Base-by-base conservation (phyloP, 371 early-diverging fungal species). In the Mucor mucedo region DNA sequence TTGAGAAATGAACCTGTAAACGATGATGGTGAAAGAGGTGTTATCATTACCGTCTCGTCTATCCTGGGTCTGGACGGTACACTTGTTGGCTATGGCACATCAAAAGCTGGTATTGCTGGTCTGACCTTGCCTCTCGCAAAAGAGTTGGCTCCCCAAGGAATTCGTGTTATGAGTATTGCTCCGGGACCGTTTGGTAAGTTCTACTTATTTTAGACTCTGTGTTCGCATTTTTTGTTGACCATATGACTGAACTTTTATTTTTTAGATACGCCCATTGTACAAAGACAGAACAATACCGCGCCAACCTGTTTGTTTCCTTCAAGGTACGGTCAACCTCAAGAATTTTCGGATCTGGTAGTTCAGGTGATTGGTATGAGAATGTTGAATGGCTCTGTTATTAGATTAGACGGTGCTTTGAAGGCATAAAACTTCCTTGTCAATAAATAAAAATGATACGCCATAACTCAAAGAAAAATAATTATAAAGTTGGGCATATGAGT, bases 121-220 rank as follows among this genome's bases (percentile, higher is more conserved):
- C 63, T 88, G 65, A 86, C 87, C 4, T 56, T 88, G 21, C 88
- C 88, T 6, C 71, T 88, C 68, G 87, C 88, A 27, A 75, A 76
- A 39, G 87, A 88, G 38, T 52, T 88, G 41, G 67, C 86, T 29
- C 57, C 68, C 5, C 77, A 76, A 60, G 84, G 86, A 55, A 69
- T 84, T 32, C 85, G 86, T 7, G 83, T 86, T 4, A 77, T 83
- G 68, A 75, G 79, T n/a, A 76, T 88, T 44, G 86, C 87, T 2
- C 88, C 87, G 2, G 87, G 87, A 9, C 68, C 77, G 27, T 87
- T 86, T 69, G 82, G 84, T 84, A 73, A 59, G 29, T 27, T 32
- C 16, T 38, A 21, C 1, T 21, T 21, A 21, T 21, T 21, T 21
- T 21, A 21, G 21, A 21, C 21, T 21, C 21, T 21, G 21, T 21